A percentile compares a stretch with the other conserved stretches of the same genome.
These are phyloP conservation scores for Mycena olivaceomarginata DNA, from an alignment of 768 basidiomycete genomes.

Conservation along the genomic window DNA sequence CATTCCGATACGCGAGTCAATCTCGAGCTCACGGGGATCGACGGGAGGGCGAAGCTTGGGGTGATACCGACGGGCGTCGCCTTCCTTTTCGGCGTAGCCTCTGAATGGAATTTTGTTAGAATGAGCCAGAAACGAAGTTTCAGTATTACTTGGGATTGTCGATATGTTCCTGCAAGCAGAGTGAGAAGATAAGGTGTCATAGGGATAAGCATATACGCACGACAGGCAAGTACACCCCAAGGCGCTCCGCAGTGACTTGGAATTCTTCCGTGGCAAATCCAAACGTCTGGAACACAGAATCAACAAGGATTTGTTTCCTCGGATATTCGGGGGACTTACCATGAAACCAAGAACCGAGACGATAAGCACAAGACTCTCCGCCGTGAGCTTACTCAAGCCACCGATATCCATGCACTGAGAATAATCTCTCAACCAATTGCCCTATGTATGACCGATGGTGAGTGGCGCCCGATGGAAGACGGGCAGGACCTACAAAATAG, in stretches of 20 bases:
- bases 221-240: constrained; percentile 86
- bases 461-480: background rate
- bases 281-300: constrained; percentile 64
- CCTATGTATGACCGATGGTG: constrained; percentile 54
- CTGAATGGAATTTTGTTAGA: constrained; percentile 52
- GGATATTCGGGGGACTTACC: constrained; percentile 52
- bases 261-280: constrained; percentile 82
- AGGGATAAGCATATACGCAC: constrained; percentile 56
- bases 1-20: constrained; percentile 88
- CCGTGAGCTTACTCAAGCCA: constrained; percentile 78
- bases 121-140: background rate
- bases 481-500: constrained; percentile 69
- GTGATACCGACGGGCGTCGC: constrained; percentile 84
- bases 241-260: constrained; percentile 81
- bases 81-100: constrained; percentile 81
- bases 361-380: constrained; percentile 78
- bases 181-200: constrained; percentile 1
- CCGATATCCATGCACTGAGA: constrained; percentile 86
- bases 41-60: constrained; percentile 86
- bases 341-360: constrained; percentile 77
- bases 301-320: background rate
- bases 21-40: constrained; percentile 81
- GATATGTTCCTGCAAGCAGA: constrained; percentile 74
- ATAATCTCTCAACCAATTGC: constrained; percentile 85
- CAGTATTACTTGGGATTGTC: constrained; percentile 80